Base-by-base conservation (phyloP, 2,329 filamentous ascomycete genomes). In the Phialocephala subalpina region DNA sequence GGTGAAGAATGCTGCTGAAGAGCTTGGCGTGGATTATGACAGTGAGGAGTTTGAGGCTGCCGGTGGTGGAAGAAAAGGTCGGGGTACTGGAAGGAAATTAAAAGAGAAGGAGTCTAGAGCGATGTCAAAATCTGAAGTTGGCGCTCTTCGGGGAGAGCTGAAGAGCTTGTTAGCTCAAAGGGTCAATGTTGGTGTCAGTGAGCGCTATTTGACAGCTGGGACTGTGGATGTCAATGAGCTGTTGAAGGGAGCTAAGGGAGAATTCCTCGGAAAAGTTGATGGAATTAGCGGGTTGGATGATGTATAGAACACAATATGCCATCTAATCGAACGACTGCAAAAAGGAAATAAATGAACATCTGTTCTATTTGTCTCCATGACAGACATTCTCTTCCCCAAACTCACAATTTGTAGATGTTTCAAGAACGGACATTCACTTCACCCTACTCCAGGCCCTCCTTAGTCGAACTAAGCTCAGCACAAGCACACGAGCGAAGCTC, bases 11-110 rank as follows among this genome's bases (percentile, higher is more conserved):
- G 94, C 94, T 0, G 96, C 96, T 0, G 94, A 97, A 65, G 95
- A 98, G 70, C 84, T 99, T 0, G 96, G 96, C 0, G 92, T 98
- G 0, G 95, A 97, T 60, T 97, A 97, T 76, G 94, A 98, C 76
- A 92, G 89, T 67, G 94, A 97, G 40, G 93, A 97, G 55, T 90
- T 97, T 68, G 92, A 91, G 70, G 79, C 84, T 45, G 84, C 83
- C 0, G 81, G 80, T 8, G 87, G 89, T 7, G 84, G 82, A 62
- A 84, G 85, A 74, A 86, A 86, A 58, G 90, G 92, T 0, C 84
- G 93, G 40, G 93, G 93, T 8, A 88, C 87, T 45, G 90, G 91
- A 0, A 82, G 92, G 47, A 91, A 90, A 79, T 84, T 88, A 79
- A 92, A 92, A 80, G 91, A 96, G 76, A 88, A 90, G 74, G 87